Base-by-base conservation (phyloP, 768 basidiomycete species). In the Termitomyces sp. region DNA sequence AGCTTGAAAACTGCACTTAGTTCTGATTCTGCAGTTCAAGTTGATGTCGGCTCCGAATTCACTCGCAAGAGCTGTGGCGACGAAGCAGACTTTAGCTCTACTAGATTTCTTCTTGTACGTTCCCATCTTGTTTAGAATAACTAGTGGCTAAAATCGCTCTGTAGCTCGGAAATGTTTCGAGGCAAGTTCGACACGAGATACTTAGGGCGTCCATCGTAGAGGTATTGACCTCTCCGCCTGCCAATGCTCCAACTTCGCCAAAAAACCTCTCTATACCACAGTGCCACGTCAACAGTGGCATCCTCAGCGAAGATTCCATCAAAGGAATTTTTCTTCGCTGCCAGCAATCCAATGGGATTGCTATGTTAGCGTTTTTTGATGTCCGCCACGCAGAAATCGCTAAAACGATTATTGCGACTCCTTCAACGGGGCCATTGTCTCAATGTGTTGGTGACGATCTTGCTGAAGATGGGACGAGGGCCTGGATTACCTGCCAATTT, bases 361-460 rank as follows among this genome's bases (percentile, higher is more conserved):
- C 88, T 45, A 74, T 87, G 59, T 60, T 86, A 20, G 80, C 84
- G 7, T 88, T 88, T 62, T 82, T 79, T 69, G 86, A 89, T 62
- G 67, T 80, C 44, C 79, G 86, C 51, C 73, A 85, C 49, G 81
- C 85, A 2, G 73, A 73, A 40, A 75, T 74, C 6, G 82, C 82
- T 30, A 76, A 78, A 49, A 65, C 63, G 12, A 62, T 78, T n/a
- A 70, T 84, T 43, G 73, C 74, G 7, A 58, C 59, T 18, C 71
- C 66, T 22, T 62, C 69, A 8, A 55, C 56, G 5, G 72, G 67
- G 18, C 61, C 66, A 2, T 59, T 76, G 49, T 68, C 69, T 5
- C 61, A 62, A 30, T 75, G 72, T 55, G 63, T 74, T 6, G 72
- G 64, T 30, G 64, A 69, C n/a, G 69, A 69, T 26, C 24, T 60